These are phyloP conservation scores for Nakazawaea wickerhamii DNA, from an alignment of 805 yeast genomes.

Conservation along the genomic window DNA sequence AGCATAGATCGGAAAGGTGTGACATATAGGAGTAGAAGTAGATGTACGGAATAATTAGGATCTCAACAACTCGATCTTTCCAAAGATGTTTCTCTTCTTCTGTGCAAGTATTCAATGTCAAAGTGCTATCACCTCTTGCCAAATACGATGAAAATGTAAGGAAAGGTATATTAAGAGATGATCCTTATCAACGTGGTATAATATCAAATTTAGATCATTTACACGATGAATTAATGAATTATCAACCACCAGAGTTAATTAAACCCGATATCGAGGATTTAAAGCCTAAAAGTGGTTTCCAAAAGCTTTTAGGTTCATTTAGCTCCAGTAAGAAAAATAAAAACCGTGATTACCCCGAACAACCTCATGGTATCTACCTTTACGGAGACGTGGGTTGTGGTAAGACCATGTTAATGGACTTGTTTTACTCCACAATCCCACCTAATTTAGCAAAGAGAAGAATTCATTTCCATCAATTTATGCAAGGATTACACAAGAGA, in stretches of 20 bases:
- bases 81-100: neutral
- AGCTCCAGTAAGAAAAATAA: slow-evolving; percentile 4
- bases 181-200: slow-evolving; percentile 74
- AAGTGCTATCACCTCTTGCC: slow-evolving; percentile 22
- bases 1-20: neutral
- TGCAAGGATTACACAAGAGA: slow-evolving; percentile 89
- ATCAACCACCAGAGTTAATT: slow-evolving; percentile 56
- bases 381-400: slow-evolving; percentile 99
- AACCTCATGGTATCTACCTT: slow-evolving; percentile 82
- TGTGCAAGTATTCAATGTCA: neutral
- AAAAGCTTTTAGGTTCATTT: slow-evolving; percentile 7
- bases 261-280: slow-evolving; percentile 48
- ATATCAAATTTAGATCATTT: slow-evolving; percentile 56
- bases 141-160: slow-evolving; percentile 24
- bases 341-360: slow-evolving; percentile 26
- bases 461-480: slow-evolving; percentile 93
- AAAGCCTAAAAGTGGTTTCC: slow-evolving; percentile 43
- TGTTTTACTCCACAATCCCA: slow-evolving; percentile 84
- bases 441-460: slow-evolving; percentile 68
- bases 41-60: neutral
- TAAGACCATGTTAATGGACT: slow-evolving; percentile 96
- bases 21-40: neutral
- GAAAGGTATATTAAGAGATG: slow-evolving; percentile 55
- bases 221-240: slow-evolving; percentile 46
- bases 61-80: neutral